These are phyloP conservation scores for Pharnaceum exiguum DNA, from an alignment of 148 eudicot genomes.

Conservation along the genomic window DNA sequence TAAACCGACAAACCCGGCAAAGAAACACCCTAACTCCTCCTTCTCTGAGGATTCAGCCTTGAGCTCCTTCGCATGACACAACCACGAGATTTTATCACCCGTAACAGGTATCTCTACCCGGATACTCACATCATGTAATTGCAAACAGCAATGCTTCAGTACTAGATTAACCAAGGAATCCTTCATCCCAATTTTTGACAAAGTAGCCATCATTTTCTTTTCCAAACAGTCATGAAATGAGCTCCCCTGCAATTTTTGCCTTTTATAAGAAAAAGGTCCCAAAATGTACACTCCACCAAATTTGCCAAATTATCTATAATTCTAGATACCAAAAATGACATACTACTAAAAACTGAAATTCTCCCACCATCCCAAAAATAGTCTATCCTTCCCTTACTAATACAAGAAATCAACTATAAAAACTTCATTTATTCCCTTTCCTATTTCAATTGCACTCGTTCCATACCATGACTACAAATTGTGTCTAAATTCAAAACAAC, in stretches of 20 bases:
- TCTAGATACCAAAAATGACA: too few species aligned
- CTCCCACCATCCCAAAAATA: too few species aligned
- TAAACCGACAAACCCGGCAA: constrained; percentile 42
- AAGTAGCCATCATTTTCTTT: constrained; percentile 31
- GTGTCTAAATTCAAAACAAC: background rate
- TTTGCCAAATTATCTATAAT: too few species aligned
- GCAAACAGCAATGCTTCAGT: constrained; percentile 44
- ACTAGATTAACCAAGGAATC: constrained; percentile 40
- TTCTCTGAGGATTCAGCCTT: constrained; percentile 30
- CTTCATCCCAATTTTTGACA: constrained; percentile 26
- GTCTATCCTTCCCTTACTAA: too few species aligned
- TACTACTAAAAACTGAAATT: too few species aligned
- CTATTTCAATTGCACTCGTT: too few species aligned
- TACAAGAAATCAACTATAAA: too few species aligned
- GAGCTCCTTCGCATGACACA: constrained; percentile 38
- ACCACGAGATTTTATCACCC: constrained; percentile 33
- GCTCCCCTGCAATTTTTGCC: constrained; percentile 57
- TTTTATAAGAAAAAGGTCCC: constrained; percentile 5
- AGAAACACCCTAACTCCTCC: constrained; percentile 28
- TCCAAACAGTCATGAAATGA: constrained; percentile 58
- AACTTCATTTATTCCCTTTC: too few species aligned
- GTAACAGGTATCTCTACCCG: constrained; percentile 43
- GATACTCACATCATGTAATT: constrained; percentile 46
- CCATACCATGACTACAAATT: too few species aligned
- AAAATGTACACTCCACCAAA: too few species aligned